Percentiles rank a stretch among this genome's conserved stretches.
Evolutionary conservation across 164 flowering plant species (phyloP).

Genomic region (Magnolia kwangsiensis): DNA sequence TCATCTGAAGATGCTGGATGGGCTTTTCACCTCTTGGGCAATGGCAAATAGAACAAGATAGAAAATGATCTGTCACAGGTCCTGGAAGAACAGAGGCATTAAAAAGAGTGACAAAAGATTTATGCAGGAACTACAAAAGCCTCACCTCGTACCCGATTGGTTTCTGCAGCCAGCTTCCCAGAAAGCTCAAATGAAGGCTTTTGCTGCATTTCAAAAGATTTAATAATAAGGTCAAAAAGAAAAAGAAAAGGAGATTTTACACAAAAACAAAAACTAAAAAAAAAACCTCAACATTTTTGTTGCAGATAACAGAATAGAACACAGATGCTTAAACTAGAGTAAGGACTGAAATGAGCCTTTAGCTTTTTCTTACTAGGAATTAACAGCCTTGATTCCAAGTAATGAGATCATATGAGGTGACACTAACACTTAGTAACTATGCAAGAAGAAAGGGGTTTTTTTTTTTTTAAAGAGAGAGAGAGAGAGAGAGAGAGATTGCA

Average conservation of each 20-base stretch:
- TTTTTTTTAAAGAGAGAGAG: no score
- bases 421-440: not conserved
- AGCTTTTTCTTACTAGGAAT: not conserved
- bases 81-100: not conserved
- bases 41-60: no score
- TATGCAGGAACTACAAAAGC: not conserved
- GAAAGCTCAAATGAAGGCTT: constrained; percentile 97
- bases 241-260: not conserved
- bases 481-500: no score
- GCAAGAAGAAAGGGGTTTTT: not conserved
- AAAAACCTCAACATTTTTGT: no score
- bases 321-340: not conserved
- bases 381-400: not conserved
- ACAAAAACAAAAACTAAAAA: not conserved
- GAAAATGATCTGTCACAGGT: not conserved
- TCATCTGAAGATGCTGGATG: no score
- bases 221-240: not conserved
- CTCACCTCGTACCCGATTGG: constrained; percentile 91
- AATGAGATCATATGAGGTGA: constrained; percentile 2
- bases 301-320: not conserved
- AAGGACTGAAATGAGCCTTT: not conserved
- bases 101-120: not conserved
- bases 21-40: no score
- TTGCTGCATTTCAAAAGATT: constrained; percentile 49
- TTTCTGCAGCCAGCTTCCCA: constrained; percentile 97